These are phyloP conservation scores for Xerocomellus dryophilus DNA, from an alignment of 768 basidiomycete genomes.

Conservation along the genomic window DNA sequence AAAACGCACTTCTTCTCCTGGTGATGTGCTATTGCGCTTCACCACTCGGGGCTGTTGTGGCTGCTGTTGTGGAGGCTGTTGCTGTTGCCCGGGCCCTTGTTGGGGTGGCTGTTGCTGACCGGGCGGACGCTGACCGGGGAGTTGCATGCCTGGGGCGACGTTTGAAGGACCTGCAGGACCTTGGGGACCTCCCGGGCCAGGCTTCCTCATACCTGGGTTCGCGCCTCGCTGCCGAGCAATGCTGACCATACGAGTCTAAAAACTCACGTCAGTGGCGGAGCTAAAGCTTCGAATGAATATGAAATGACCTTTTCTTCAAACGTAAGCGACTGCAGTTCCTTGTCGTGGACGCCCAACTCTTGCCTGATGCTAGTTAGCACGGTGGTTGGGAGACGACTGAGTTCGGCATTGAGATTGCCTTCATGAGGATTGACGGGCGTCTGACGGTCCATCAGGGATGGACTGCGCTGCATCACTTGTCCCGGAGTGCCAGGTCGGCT, in stretches of 20 bases:
- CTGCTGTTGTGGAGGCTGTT: constrained; percentile 27
- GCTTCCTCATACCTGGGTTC: constrained; percentile 21
- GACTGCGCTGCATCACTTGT: constrained; percentile 53
- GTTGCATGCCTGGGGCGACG: constrained; percentile 34
- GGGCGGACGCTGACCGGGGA: constrained; percentile 40
- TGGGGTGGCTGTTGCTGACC: constrained; percentile 29
- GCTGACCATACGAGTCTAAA: constrained; percentile 38
- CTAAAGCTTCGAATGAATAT: neutral
- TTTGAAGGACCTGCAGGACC: constrained; percentile 29
- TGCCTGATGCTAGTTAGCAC: constrained; percentile 36
- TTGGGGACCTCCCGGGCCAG: constrained; percentile 30
- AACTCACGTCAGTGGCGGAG: constrained; percentile 12
- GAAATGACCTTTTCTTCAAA: constrained; percentile 58
- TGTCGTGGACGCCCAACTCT: constrained; percentile 45
- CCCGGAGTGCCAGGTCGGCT: constrained; percentile 58
- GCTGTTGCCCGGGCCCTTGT: constrained; percentile 29
- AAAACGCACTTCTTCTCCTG: constrained; percentile 53
- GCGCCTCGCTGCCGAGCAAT: constrained; percentile 24
- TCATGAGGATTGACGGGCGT: constrained; percentile 33
- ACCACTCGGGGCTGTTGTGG: constrained; percentile 25
- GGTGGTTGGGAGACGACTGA: constrained; percentile 38
- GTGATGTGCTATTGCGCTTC: constrained; percentile 61
- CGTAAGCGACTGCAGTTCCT: constrained; percentile 43
- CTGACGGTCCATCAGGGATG: constrained; percentile 51
- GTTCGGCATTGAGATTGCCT: constrained; percentile 38